phyloP scores from a whole-genome alignment of 2,329 filamentous ascomycete species.

The Talaromyces albobiverticillius region DNA sequence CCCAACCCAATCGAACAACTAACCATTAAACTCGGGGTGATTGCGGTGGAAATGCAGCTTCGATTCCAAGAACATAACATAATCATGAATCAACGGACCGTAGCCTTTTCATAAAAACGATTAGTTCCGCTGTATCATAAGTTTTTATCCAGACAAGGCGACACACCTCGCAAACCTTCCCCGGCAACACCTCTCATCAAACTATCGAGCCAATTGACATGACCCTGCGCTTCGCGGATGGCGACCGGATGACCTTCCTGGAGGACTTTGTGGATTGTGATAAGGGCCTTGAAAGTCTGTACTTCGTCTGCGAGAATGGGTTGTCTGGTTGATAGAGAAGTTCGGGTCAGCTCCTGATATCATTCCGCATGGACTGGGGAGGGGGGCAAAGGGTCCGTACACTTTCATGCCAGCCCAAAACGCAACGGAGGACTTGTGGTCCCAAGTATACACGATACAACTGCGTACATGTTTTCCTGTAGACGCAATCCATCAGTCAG shows the following conservation, averaged over 20 bases:
- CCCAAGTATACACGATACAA: conserved; percentile 98
- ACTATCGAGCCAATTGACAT: conserved; percentile 89
- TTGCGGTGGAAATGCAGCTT: conserved; percentile 97
- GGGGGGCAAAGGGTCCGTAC: no score
- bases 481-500: conserved; percentile 11
- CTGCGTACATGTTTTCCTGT: conserved; percentile 89
- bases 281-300: conserved; percentile 97
- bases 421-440: conserved; percentile 89
- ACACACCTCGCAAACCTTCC: conserved; percentile 73
- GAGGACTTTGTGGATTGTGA: conserved; percentile 94
- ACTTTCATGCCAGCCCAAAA: conserved; percentile 99
- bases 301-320: conserved; percentile 98
- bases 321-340: conserved; percentile 57
- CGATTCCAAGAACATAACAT: conserved; percentile 89
- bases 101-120: conserved; percentile 56
- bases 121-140: background rate
- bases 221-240: conserved; percentile 81
- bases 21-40: conserved; percentile 95
- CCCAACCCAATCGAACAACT: conserved; percentile 12
- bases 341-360: background rate
- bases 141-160: background rate
- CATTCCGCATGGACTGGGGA: conserved; percentile 2
- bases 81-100: conserved; percentile 89
- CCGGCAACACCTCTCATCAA: conserved; percentile 78
- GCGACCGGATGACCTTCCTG: conserved; percentile 92